Evolutionary conservation across 1,284 basidiomycete genomes (phyloP).

Genomic region (Mrakiaceae sp.): DNA sequence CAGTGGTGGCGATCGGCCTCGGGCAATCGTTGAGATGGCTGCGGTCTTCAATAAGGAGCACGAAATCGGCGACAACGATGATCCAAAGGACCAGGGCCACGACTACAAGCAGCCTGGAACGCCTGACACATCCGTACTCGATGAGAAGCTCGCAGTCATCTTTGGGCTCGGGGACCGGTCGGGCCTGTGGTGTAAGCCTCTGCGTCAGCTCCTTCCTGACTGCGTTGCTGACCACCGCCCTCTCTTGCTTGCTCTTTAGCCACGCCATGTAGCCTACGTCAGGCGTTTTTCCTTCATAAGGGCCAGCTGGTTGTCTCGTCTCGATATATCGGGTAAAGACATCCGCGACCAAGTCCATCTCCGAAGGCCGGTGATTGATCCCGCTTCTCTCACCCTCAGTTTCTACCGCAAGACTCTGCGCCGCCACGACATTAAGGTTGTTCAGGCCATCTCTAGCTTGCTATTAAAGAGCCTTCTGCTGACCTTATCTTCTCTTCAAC

Average conservation of each 20-base stretch:
- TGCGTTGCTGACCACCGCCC: not conserved
- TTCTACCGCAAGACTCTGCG: conserved; percentile 32
- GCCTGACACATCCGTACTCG: conserved; percentile 26
- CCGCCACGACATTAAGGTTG: not conserved
- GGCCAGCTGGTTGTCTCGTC: conserved; percentile 34
- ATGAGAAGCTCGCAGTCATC: conserved; percentile 17
- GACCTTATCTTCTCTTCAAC: not conserved
- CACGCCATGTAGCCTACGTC: conserved; percentile 8
- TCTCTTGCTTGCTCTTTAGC: not conserved
- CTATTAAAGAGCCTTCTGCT: not conserved
- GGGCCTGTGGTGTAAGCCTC: conserved; percentile 30
- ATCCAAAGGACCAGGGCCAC: conserved; percentile 23
- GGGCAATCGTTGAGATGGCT: conserved; percentile 3
- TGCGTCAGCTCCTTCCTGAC: not conserved
- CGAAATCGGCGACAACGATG: conserved; percentile 18
- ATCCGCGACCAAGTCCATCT: too few species aligned
- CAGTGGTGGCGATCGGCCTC: not conserved
- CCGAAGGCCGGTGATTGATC: too few species aligned
- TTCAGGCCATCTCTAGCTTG: not conserved
- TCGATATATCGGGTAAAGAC: conserved; percentile 28
- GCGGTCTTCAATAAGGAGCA: conserved; percentile 20
- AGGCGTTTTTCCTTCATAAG: conserved; percentile 25
- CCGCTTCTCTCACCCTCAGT: too few species aligned
- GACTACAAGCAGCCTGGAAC: conserved; percentile 27
- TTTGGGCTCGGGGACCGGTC: conserved; percentile 33